Base-by-base conservation (phyloP, 83 land plant species). In the Diphasiastrum complanatum region DNA sequence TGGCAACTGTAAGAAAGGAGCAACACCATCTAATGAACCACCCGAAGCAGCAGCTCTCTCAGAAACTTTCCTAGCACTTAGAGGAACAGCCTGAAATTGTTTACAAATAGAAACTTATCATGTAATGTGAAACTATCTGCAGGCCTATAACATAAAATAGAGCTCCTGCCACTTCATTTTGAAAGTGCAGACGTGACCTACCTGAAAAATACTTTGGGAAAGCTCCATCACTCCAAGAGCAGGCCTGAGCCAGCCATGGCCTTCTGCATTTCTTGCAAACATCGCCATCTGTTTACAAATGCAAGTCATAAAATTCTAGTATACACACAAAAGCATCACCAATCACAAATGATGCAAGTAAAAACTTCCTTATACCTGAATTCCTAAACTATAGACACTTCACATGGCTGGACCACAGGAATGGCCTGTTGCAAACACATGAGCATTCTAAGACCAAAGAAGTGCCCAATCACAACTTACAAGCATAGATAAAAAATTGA, bases 161-260 rank as follows among this genome's bases (percentile, higher is more conserved):
- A 48, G 10, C 23, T 4, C 47, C 16, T 12, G 22, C 45, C 5
- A 6, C 34, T 30, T 11, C 8, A 18, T 22, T 19, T 29, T 19
- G 47, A 61, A 61, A 60, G 34, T 14, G 45, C 34, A 67, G 46
- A 23, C 2, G 12, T 26, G 23, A 19, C 6, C 37, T 29, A 89
- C 99, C 99, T 93, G 99, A 63, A 89, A 73, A 50, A 89, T 72
- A 71, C 79, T 63, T 61, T 92, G 98, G 54, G 91, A 88, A 61
- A 92, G 88, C 66, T 92, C 98, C 71, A 92, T 73, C n/a, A 89
- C 88, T 45, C 96, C 96, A 65, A 89, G 69, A 12, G 98, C 96
- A 73, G 98, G 98, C 49, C 98, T 78, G 47, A 89, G 74, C 98
- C 98, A 89, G 45, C 98, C 98, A 78, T 89, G 81, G 25, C 99